Base-by-base conservation (phyloP, 2,329 filamentous ascomycete genomes). In the Trichocomaceae sp. region DNA sequence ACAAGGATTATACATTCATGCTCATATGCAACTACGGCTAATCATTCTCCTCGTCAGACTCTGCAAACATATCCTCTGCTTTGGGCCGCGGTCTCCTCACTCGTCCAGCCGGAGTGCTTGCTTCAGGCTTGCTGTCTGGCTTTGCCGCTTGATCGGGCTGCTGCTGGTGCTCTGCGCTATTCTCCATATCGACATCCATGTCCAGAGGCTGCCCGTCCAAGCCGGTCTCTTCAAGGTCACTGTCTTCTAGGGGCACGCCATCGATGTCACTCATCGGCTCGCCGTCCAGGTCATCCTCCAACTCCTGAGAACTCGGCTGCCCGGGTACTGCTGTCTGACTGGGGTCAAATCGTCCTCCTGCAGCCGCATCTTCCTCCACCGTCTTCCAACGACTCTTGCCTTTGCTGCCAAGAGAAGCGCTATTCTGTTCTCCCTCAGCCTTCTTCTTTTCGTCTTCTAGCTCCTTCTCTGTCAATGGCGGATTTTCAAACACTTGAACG, bases 11-110 rank as follows among this genome's bases (percentile, higher is more conserved):
- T 39, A 8, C 35, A 39, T 39, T 39, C 35, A 39, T 39, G 31
- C 31, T 7, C 13, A 5, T 8, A 17, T 39, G 26, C 23, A 50
- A 9, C 22, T 39, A 23, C 20, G 10, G 35, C 39, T 54, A 49
- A 23, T 44, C 50, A 49, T 79, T 76, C 1, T 75, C 79, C 61
- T 87, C 87, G 12, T 57, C 55, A 4, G 85, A 87, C 68, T 87
- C 86, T 10, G 86, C 88, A 80, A 93, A 95, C 88, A 93, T 91
- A 66, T 93, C 88, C 61, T 87, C 87, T 4, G 88, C 88, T 61
- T 84, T 83, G 70, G 88, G 86, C 58, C 86, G 80, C 65, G 81
- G 86, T 62, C 81, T 71, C 76, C 60, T 76, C 65, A 55, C 66
- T 57, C 64, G 63, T 58, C 47, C 50, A 31, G 26, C 47, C 20